Percentiles rank a stretch among this genome's conserved stretches.
Conservation (phyloP, 2,329 filamentous ascomycete genomes). For the Elsinoe ampelina region DNA sequence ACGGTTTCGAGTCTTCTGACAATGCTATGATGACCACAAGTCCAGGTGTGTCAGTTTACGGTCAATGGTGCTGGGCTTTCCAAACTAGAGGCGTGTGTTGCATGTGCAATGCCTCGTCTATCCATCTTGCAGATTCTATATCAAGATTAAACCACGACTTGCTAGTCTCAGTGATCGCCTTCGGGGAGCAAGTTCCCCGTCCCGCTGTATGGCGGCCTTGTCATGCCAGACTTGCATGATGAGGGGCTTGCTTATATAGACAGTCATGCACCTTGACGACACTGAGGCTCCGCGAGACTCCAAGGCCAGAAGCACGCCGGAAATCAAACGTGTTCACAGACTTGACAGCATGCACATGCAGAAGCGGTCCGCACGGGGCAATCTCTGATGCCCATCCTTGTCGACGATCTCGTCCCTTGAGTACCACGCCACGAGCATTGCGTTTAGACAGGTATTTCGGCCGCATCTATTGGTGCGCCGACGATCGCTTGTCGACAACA, state of each 20-base stretch:
- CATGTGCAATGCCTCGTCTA: background rate
- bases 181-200: constrained; percentile 6
- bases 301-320: background rate
- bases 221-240: background rate
- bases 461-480: background rate
- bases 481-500: background rate
- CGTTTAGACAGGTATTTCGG: background rate
- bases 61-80: background rate
- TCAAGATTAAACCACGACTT: constrained; percentile 2
- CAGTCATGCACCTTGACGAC: constrained; percentile 3
- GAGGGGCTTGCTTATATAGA: background rate
- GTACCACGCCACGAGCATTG: background rate
- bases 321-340: background rate
- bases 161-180: background rate
- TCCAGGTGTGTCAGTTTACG: background rate
- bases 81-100: background rate
- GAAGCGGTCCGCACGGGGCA: background rate
- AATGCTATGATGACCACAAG: background rate
- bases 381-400: background rate
- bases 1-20: constrained; percentile 10
- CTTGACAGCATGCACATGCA: background rate
- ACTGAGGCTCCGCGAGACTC: background rate
- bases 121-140: constrained; percentile 9
- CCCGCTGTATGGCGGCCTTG: constrained; percentile 1
- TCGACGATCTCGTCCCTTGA: background rate